These are phyloP conservation scores for Licmophora abbreviata DNA, from an alignment of 108 stramenopile genomes.

Conservation along the genomic window DNA sequence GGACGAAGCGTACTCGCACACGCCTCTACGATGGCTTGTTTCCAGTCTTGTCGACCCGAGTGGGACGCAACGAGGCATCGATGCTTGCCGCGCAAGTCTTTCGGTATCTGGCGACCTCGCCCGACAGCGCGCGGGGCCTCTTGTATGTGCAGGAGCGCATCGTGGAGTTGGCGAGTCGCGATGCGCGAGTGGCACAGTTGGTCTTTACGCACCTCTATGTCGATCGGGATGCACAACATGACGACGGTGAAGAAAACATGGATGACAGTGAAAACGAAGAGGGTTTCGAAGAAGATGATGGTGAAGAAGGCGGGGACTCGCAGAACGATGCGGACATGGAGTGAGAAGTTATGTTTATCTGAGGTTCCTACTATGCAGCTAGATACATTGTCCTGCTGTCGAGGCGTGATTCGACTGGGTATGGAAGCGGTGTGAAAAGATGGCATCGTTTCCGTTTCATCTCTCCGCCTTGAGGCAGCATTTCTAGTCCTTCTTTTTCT, in stretches of 20 bases:
- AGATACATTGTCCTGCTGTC: no score
- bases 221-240: no score
- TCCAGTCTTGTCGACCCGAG: slow-evolving; percentile 56
- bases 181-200: slow-evolving; percentile 55
- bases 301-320: background rate
- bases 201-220: slow-evolving; percentile 39
- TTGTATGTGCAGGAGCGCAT: slow-evolving; percentile 59
- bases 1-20: slow-evolving; percentile 10
- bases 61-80: slow-evolving; percentile 60
- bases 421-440: background rate
- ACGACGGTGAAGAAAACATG: no score
- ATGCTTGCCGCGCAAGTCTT: slow-evolving; percentile 52
- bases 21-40: slow-evolving; percentile 62
- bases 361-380: no score
- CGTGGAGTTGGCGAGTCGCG: slow-evolving; percentile 49
- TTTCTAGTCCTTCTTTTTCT: background rate
- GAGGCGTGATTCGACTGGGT: no score
- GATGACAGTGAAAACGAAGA: background rate
- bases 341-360: background rate
- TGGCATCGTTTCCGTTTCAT: background rate
- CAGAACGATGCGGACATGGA: background rate
- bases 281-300: background rate
- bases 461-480: background rate
- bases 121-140: slow-evolving; percentile 42
- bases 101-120: slow-evolving; percentile 40